Percentiles rank a stretch among this genome's conserved stretches.
Evolutionary conservation across 768 basidiomycete species (phyloP).

Genomic region (Aureoboletus auriporus): DNA sequence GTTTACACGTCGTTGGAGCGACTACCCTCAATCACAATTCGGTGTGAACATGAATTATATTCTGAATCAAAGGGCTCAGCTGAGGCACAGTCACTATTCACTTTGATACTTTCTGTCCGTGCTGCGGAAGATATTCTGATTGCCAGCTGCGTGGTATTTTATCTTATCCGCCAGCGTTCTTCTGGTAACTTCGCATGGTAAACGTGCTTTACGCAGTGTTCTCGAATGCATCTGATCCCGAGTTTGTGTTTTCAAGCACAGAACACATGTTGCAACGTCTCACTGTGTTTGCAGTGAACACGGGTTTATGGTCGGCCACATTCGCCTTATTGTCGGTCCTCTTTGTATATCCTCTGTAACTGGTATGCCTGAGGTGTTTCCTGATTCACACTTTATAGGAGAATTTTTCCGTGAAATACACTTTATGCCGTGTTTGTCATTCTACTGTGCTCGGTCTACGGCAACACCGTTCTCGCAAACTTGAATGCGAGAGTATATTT

Average conservation of each 20-base stretch:
- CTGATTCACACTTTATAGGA: background rate
- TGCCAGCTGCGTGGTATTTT: background rate
- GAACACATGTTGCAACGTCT: background rate
- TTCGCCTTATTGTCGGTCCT: slow-evolving; percentile 29
- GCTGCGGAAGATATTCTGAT: background rate
- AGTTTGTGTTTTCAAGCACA: background rate
- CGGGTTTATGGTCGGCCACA: slow-evolving; percentile 48
- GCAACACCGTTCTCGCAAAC: slow-evolving; percentile 2
- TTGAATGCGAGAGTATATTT: slow-evolving; percentile 1
- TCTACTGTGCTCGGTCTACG: slow-evolving; percentile 1
- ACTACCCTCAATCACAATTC: background rate
- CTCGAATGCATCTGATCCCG: background rate
- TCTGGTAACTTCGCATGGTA: background rate
- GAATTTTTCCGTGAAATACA: background rate
- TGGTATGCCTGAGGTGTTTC: background rate
- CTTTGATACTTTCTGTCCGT: background rate
- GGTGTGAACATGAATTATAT: too few species aligned
- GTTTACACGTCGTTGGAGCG: background rate
- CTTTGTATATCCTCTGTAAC: slow-evolving; percentile 26
- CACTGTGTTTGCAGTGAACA: background rate
- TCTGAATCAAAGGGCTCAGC: background rate
- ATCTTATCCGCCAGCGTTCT: background rate
- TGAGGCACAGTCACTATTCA: background rate
- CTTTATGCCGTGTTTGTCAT: background rate
- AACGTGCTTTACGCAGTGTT: background rate